A percentile compares a stretch with the other conserved stretches of the same genome.
Conservation (phyloP, 148 eudicot genomes). For the Nyssa sinensis region DNA sequence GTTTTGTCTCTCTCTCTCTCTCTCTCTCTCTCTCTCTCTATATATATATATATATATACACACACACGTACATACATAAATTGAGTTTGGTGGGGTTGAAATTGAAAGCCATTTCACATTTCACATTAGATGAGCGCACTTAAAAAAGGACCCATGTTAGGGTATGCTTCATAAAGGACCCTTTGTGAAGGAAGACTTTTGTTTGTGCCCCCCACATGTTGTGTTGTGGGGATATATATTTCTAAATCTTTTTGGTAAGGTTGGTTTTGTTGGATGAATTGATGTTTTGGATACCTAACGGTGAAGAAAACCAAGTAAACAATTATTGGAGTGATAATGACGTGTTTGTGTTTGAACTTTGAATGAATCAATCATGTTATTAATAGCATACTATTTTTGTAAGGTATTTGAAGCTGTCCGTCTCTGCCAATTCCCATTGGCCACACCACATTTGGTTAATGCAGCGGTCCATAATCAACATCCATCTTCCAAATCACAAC, state of each 20-base stretch:
- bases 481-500: no score
- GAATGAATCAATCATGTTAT: no score
- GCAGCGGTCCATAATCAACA: no score
- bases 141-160: not conserved
- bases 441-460: no score
- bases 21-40: not conserved
- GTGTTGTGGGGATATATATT: slow-evolving; percentile 10
- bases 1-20: not conserved
- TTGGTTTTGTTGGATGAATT: not conserved
- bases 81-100: not conserved
- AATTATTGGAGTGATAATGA: no score
- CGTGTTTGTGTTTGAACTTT: no score
- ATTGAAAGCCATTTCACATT: not conserved
- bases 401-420: no score
- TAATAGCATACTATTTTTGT: no score
- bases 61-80: no score
- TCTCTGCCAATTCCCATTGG: no score
- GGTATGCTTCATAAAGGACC: not conserved
- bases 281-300: not conserved
- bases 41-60: not conserved
- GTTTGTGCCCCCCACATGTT: slow-evolving; percentile 17
- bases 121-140: slow-evolving; percentile 8
- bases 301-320: no score
- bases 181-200: not conserved
- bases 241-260: not conserved